Percentiles rank a stretch among this genome's conserved stretches.
These are phyloP conservation scores for Fusarium sp. DNA, from an alignment of 2,329 filamentous ascomycete species.

Conservation along the genomic window DNA sequence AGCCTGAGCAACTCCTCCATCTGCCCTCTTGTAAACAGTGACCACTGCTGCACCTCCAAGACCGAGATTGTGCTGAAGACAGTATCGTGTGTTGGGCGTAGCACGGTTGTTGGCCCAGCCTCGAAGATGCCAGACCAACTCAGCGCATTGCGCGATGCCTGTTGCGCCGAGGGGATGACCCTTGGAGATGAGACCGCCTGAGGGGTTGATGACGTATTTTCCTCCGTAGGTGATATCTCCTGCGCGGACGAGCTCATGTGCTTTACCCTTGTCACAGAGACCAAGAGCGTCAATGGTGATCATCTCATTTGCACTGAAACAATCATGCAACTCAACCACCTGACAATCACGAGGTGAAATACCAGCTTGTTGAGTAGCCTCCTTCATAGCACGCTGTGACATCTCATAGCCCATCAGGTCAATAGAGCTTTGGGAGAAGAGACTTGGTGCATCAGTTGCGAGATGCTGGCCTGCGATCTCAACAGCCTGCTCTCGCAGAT, in stretches of 20 bases:
- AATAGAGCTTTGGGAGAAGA: constrained; percentile 84
- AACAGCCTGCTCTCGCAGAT: constrained; percentile 84
- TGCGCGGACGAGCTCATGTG: constrained; percentile 86
- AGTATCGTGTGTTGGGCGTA: constrained; percentile 72
- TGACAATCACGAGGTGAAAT: constrained; percentile 74
- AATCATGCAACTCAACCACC: constrained; percentile 95
- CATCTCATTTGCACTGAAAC: constrained; percentile 96
- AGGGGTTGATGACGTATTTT: constrained; percentile 87
- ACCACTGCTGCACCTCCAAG: constrained; percentile 91
- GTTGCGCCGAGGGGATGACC: constrained; percentile 94
- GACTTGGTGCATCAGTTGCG: constrained; percentile 80
- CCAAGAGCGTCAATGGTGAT: constrained; percentile 87
- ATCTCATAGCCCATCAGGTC: constrained; percentile 92
- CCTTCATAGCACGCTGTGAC: constrained; percentile 74
- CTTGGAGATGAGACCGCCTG: constrained; percentile 93
- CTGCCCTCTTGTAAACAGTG: constrained; percentile 86
- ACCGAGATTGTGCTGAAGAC: constrained; percentile 92
- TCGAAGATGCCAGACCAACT: constrained; percentile 93
- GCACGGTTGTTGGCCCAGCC: constrained; percentile 95
- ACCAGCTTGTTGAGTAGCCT: constrained; percentile 78
- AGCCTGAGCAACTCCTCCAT: constrained; percentile 71
- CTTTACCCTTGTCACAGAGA: constrained; percentile 80
- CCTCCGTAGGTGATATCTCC: constrained; percentile 94
- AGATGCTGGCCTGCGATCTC: constrained; percentile 88
- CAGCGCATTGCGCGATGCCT: constrained; percentile 94